Evolutionary conservation across 2,329 filamentous ascomycete species (phyloP).

Genomic region (Hymenoscyphus occultus): DNA sequence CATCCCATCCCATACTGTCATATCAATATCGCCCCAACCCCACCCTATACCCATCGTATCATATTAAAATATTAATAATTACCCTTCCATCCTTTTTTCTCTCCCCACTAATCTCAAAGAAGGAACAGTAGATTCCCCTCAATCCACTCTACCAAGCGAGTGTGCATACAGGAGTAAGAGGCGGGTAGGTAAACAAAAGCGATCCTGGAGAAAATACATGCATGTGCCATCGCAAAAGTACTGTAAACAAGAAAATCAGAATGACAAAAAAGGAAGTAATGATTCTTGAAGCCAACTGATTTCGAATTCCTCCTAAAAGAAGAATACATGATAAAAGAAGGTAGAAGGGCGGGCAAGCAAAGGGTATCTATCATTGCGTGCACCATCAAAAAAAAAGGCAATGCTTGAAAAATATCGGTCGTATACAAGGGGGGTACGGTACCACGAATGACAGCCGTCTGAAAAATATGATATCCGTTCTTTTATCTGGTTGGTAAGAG

Average conservation of each 20-base stretch:
- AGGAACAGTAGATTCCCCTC: neutral
- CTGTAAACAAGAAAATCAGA: conserved; percentile 1
- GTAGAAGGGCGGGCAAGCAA: conserved; percentile 17
- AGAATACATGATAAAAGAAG: conserved; percentile 8
- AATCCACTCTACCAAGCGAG: conserved; percentile 12
- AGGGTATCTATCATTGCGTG: conserved; percentile 29
- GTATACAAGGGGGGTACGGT: conserved; percentile 20
- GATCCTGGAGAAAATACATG: too few species aligned
- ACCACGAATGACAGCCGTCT: neutral
- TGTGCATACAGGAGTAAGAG: conserved; percentile 1
- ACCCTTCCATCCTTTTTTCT: conserved; percentile 13
- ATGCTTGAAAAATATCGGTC: conserved; percentile 19
- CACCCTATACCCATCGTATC: conserved; percentile 10
- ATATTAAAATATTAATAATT: conserved; percentile 29
- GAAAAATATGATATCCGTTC: neutral
- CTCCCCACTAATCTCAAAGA: neutral
- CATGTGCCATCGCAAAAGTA: neutral
- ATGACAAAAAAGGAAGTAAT: neutral
- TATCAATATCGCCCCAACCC: neutral
- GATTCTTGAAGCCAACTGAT: conserved; percentile 9
- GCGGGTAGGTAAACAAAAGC: too few species aligned
- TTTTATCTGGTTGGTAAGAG: conserved; percentile 2
- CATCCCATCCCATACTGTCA: too few species aligned
- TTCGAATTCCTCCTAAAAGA: conserved; percentile 1
- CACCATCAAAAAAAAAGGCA: conserved; percentile 22